phyloP scores from a whole-genome alignment of 176 grass and related monocot species.

The Chrysopogon serrulatus region DNA sequence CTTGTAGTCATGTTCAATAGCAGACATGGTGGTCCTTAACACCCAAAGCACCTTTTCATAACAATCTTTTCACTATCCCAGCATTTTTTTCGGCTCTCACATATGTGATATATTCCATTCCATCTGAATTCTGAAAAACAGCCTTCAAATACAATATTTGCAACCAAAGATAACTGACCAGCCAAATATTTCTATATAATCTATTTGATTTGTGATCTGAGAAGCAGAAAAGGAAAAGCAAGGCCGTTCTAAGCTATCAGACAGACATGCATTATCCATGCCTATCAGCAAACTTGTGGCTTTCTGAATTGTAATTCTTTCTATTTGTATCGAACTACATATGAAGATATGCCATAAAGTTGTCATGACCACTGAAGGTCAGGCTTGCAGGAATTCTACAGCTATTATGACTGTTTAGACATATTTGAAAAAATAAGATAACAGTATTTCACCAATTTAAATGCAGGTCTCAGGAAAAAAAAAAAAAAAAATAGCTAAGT shows the following conservation, averaged over 20 bases:
- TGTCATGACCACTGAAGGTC: neutral
- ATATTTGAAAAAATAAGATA: neutral
- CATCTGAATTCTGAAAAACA: slow-evolving; percentile 40
- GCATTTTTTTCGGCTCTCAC: slow-evolving; percentile 41
- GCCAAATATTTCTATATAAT: neutral
- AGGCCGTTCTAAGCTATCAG: neutral
- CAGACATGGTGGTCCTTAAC: slow-evolving; percentile 34
- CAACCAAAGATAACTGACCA: neutral
- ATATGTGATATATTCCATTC: slow-evolving; percentile 34
- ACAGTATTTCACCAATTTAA: neutral
- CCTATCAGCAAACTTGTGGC: neutral
- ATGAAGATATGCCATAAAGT: neutral
- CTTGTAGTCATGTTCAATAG: slow-evolving; percentile 45
- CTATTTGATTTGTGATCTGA: neutral
- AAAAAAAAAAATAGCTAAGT: neutral
- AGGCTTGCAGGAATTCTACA: neutral
- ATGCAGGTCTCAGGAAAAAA: neutral
- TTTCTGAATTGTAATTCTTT: neutral
- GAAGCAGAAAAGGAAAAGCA: neutral
- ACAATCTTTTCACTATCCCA: slow-evolving; percentile 49
- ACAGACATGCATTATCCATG: neutral
- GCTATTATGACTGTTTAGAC: neutral
- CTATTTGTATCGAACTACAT: neutral
- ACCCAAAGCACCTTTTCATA: slow-evolving; percentile 41
- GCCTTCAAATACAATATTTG: neutral